Evolutionary conservation across 768 basidiomycete species (phyloP), one percentile per base, ranked within the genome.

Genomic region (Gloeopeniophorella convolvens): DNA sequence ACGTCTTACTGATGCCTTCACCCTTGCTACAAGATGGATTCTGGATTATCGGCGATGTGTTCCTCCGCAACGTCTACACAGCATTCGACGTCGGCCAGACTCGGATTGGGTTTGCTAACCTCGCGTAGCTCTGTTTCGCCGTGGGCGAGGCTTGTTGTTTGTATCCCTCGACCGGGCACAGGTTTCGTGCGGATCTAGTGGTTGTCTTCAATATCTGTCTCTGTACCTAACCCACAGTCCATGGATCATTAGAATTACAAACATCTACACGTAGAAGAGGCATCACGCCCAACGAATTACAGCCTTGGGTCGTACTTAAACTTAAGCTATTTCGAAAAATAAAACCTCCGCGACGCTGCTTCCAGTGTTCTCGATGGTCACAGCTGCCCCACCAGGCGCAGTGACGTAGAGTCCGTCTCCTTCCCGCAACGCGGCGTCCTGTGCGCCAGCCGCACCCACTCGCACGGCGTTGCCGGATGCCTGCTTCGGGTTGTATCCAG

Each of bases 321-420:
- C 13, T 48, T 16, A 53, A n/a, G 83, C 81, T 56, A 90, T 64
- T 64, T 93, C 89, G 59, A 92, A 95, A 11, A 93, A 62, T 37
- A 94, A 63, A 18, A 91, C 71, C 68, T 94, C 91, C 0, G 82
- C 85, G 15, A 73, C 72, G 18, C 63, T 67, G 42, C 79, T 77
- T 0, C 89, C 88, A 2, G 74, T 69, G 57, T 90, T 94, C 63
- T 78, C 75, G 1, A 84, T 71, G 24, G 66, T 62, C 32, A 76
- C 40, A 45, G 65, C 69, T n/a, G 76, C 72, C 0, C 68, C 72
- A 0, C 68, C 65, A 2, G 69, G 75, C 0, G 76, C 72, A 41
- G 67, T 58, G 42, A 94, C 64, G 65, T 93, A 97, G 12, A 83
- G 81, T 0, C 90, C 92, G 60, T 97, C 94, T 0, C 93, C 94